Base-by-base conservation (phyloP, 106 monocot species). In the Dioscorea zingiberensis region DNA sequence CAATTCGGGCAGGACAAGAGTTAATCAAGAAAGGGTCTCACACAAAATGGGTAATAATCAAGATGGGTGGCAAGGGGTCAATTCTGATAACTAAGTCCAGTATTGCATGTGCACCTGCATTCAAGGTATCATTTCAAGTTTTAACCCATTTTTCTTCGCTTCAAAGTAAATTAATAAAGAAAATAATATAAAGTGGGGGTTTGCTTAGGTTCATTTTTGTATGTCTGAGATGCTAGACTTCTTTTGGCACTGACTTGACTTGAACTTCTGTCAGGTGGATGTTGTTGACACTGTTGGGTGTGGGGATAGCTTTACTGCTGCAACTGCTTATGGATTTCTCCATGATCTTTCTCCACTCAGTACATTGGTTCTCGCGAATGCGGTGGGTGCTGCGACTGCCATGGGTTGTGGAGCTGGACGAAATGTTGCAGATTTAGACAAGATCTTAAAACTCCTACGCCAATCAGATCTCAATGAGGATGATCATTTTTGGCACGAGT, bases 221-320 rank as follows among this genome's bases (percentile, higher is more conserved):
- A 38, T 38, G 38, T n/a, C n/a, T n/a, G n/a, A n/a, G 10, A 13
- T 38, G 8, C 19, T 4, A 51, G 15, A 51, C 51, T 51, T 16
- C 19, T 51, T 0, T 51, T 9, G 38, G 38, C 38, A 38, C 38
- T 38, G 13, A 51, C 15, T 51, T 15, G 7, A 15, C 19, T 19
- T 51, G 51, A 19, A 51, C 19, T 38, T 51, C 1, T 51, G 51
- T 61, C 72, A 94, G 94, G 87, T 94, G 22, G 56, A 87, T 48
- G 79, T 90, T 11, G 75, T 91, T 1, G 94, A 94, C 69, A 94
- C 90, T 18, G 94, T 94, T 54, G 94, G 90, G 5, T 94, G 94
- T 59, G 94, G 90, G 67, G 94, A 94, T 62, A 94, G 94, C 55
- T 94, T 83, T 65, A 87, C 87, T 21, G 81, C 94, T 10, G 94